phyloP scores from a whole-genome alignment of 2,329 filamentous ascomycete genomes.

The Macrophomina tecta region DNA sequence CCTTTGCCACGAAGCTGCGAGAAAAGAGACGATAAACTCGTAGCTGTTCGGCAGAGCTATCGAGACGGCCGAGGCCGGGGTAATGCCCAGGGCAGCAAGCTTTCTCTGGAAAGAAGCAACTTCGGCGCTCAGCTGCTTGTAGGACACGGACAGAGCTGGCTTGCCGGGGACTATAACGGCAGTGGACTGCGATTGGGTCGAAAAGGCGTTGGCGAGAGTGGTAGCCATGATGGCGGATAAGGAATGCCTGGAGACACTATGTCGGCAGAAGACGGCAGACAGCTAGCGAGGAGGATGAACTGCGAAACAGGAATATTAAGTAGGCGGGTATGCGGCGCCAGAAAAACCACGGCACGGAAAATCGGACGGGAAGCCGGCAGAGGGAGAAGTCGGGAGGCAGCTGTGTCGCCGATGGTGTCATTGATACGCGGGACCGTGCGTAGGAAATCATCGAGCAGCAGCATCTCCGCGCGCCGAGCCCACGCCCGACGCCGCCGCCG shows the following conservation, averaged over 20 bases:
- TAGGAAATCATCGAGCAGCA: not conserved
- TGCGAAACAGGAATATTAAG: not conserved
- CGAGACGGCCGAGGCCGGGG: conserved; percentile 73
- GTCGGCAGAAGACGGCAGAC: not conserved
- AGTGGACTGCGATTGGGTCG: conserved; percentile 55
- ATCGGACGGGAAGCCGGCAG: conserved; percentile 22
- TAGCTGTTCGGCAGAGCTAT: conserved; percentile 85
- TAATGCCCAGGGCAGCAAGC: conserved; percentile 76
- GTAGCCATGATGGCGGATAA: conserved; percentile 56
- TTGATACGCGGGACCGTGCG: conserved; percentile 8
- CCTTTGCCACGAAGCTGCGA: conserved; percentile 84
- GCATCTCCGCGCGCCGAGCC: conserved; percentile 14
- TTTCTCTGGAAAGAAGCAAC: conserved; percentile 76
- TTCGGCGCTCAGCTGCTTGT: conserved; percentile 69
- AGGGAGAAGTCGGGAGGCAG: conserved; percentile 16
- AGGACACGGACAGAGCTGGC: conserved; percentile 71
- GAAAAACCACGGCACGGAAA: not conserved
- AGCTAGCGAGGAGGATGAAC: not conserved
- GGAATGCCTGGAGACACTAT: not conserved
- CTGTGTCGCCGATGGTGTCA: conserved; percentile 17
- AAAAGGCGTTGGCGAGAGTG: conserved; percentile 65
- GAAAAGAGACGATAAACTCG: conserved; percentile 86
- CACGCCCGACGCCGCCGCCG: not conserved
- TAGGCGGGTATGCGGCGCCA: not conserved
- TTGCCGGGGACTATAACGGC: conserved; percentile 78